These are phyloP conservation scores for Leucoagaricus sp. DNA, from an alignment of 1,284 basidiomycete species.

Conservation along the genomic window DNA sequence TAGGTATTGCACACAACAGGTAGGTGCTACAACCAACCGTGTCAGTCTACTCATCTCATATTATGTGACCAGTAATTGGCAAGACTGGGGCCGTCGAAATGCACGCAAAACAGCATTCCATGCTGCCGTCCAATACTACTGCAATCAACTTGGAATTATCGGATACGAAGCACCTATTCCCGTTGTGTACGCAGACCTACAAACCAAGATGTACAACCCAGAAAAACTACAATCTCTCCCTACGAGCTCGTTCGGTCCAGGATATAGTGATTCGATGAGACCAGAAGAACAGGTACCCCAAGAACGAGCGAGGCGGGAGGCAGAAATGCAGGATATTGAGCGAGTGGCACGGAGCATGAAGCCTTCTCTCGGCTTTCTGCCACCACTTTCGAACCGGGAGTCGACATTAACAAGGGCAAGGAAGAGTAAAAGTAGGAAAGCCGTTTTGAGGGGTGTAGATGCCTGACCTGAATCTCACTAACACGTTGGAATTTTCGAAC, in stretches of 20 bases:
- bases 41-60: not conserved
- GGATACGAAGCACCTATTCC: slow-evolving; percentile 61
- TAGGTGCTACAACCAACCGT: slow-evolving; percentile 29
- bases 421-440: slow-evolving; percentile 51
- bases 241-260: not conserved
- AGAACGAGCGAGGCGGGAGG: slow-evolving; percentile 16
- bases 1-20: slow-evolving; percentile 72
- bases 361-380: slow-evolving; percentile 51
- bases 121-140: slow-evolving; percentile 72
- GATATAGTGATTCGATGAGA: not conserved
- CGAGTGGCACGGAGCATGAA: slow-evolving; percentile 30
- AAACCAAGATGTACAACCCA: slow-evolving; percentile 33
- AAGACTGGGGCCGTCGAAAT: slow-evolving; percentile 64
- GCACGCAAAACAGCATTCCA: slow-evolving; percentile 73
- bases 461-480: slow-evolving; percentile 22
- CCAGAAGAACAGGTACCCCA: not conserved
- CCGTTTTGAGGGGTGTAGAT: slow-evolving; percentile 43
- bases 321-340: slow-evolving; percentile 22
- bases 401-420: slow-evolving; percentile 42
- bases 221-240: not conserved
- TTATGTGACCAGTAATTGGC: slow-evolving; percentile 41
- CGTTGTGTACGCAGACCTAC: slow-evolving; percentile 48
- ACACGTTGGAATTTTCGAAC: not conserved
- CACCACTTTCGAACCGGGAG: slow-evolving; percentile 39
- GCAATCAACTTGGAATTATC: slow-evolving; percentile 63